These are phyloP conservation scores for Coffea canephora DNA, from an alignment of 257 asterid species.

Conservation along the genomic window DNA sequence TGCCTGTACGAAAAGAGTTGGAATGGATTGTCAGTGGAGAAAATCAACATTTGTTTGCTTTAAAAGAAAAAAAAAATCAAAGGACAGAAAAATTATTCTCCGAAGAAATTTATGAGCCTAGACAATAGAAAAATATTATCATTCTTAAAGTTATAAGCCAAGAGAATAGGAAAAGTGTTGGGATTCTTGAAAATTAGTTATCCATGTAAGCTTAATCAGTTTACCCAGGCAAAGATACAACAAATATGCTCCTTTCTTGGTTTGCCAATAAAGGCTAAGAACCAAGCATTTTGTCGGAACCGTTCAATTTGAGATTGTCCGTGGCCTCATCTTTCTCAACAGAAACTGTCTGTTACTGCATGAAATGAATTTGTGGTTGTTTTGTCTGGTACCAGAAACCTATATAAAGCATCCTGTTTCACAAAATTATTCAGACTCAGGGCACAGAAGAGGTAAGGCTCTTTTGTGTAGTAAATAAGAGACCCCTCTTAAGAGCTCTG, in stretches of 20 bases:
- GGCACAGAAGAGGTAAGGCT: neutral
- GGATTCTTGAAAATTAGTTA: neutral
- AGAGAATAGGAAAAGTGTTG: neutral
- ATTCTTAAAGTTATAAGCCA: neutral
- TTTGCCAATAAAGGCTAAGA: neutral
- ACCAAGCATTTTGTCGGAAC: neutral
- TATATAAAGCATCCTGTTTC: neutral
- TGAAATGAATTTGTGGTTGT: neutral
- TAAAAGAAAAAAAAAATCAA: neutral
- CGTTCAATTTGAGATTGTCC: neutral
- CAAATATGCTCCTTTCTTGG: neutral
- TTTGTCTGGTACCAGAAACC: neutral
- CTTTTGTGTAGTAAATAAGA: neutral
- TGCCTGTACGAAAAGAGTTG: neutral
- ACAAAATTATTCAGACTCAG: neutral
- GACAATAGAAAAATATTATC: no score
- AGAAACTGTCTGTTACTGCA: neutral
- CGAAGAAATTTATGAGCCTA: neutral
- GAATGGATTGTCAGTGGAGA: neutral
- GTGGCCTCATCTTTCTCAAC: neutral
- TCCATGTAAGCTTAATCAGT: neutral
- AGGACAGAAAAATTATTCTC: neutral
- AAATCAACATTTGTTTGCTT: neutral
- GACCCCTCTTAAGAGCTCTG: neutral
- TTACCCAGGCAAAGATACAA: neutral